Conservation (phyloP, 2,329 filamentous ascomycete species). For the Bisporella sp. region DNA sequence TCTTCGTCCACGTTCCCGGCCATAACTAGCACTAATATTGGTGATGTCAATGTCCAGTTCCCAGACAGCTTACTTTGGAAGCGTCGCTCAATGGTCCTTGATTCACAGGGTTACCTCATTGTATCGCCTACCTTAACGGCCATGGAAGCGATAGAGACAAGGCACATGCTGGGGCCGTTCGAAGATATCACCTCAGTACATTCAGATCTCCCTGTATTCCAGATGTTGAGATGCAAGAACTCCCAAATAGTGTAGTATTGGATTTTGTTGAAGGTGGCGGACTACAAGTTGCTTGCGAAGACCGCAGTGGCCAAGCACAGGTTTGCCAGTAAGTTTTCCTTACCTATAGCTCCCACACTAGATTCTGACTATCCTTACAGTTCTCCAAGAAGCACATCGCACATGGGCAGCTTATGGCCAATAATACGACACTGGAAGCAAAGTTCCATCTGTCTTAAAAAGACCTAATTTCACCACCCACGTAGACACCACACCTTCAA, state of each 20-base stretch:
- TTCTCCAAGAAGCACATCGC: slow-evolving; percentile 22
- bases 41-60: slow-evolving; percentile 94
- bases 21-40: slow-evolving; percentile 30
- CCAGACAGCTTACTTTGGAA: slow-evolving; percentile 97
- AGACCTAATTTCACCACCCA: too few species aligned
- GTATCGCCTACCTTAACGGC: slow-evolving; percentile 62
- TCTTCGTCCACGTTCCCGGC: slow-evolving; percentile 29
- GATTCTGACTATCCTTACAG: slow-evolving; percentile 5
- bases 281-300: slow-evolving; percentile 59
- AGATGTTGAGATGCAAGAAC: slow-evolving; percentile 85
- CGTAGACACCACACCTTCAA: too few species aligned
- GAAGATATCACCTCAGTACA: slow-evolving; percentile 80
- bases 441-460: too few species aligned
- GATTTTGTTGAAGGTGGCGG: slow-evolving; percentile 56
- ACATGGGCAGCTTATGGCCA: slow-evolving; percentile 20
- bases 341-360: neutral
- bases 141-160: slow-evolving; percentile 30
- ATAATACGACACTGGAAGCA: slow-evolving; percentile 3
- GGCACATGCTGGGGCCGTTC: slow-evolving; percentile 53
- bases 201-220: slow-evolving; percentile 75
- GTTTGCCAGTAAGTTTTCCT: slow-evolving; percentile 36
- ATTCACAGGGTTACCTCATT: slow-evolving; percentile 76
- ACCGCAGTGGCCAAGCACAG: slow-evolving; percentile 48
- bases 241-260: slow-evolving; percentile 73
- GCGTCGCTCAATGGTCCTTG: slow-evolving; percentile 79